Conservation (phyloP, 768 basidiomycete species). For the Porphyrellus cyaneotinctus region DNA sequence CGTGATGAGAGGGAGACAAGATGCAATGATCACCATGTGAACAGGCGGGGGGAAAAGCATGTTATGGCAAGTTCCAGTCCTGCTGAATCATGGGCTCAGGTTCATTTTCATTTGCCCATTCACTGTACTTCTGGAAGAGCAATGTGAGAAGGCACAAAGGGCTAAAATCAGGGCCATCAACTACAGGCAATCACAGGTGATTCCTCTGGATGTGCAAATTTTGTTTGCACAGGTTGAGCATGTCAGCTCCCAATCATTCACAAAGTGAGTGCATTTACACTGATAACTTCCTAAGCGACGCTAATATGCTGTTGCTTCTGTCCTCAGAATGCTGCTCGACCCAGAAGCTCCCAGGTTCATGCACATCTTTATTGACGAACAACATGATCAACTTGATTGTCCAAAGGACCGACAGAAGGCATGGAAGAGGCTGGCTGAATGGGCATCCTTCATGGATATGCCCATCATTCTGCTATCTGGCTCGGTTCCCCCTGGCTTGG, state of each 20-base stretch:
- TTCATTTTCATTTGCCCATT: constrained; percentile 8
- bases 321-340: neutral
- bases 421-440: neutral
- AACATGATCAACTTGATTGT: constrained; percentile 6
- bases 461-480: constrained; percentile 1
- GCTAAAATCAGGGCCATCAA: neutral
- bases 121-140: constrained; percentile 4
- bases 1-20: neutral
- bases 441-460: neutral
- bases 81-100: neutral
- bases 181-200: neutral
- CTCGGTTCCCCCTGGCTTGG: neutral
- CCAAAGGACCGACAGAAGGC: neutral
- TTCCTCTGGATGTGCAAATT: neutral
- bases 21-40: neutral
- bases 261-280: neutral
- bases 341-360: neutral
- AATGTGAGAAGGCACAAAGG: neutral
- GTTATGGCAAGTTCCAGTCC: constrained; percentile 1
- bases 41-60: constrained; percentile 9
- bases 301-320: neutral
- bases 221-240: constrained; percentile 10
- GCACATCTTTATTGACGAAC: neutral
- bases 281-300: neutral
- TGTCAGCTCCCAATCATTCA: neutral